phyloP scores from a whole-genome alignment of 768 basidiomycete species.

The Lactarius tabidus region DNA sequence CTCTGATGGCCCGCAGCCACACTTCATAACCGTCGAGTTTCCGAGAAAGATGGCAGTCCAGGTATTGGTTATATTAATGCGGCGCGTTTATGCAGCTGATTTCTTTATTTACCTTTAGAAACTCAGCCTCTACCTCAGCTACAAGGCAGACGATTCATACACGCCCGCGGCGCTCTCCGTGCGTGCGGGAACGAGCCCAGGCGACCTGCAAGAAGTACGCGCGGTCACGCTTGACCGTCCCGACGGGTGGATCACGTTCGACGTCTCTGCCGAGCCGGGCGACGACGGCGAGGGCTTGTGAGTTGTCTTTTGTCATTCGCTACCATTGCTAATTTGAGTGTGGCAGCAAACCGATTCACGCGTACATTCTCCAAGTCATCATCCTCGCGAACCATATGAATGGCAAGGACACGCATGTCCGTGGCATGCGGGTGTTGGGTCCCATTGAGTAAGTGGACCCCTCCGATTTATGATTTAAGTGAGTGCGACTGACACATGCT shows the following conservation, averaged over 20 bases:
- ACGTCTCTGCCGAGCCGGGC: conserved; percentile 73
- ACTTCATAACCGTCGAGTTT: conserved; percentile 93
- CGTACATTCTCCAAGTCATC: conserved; percentile 87
- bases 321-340: not conserved
- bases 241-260: conserved; percentile 89
- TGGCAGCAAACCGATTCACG: conserved; percentile 76
- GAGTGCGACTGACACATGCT: not conserved
- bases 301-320: conserved; percentile 30
- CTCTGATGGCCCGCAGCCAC: conserved; percentile 95
- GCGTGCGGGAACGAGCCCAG: conserved; percentile 86
- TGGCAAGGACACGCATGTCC: conserved; percentile 97
- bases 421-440: conserved; percentile 84
- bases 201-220: conserved; percentile 90
- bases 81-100: not conserved
- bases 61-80: conserved; percentile 39
- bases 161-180: conserved; percentile 90
- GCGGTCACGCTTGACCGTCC: conserved; percentile 85
- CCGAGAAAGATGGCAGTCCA: conserved; percentile 85
- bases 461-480: not conserved
- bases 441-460: conserved; percentile 63
- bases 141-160: conserved; percentile 89
- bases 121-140: conserved; percentile 80
- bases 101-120: conserved; percentile 51
- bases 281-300: conserved; percentile 80
- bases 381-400: conserved; percentile 95